Evolutionary conservation across 2,329 filamentous ascomycete species (phyloP).

Genomic region (Fusarium sp.): DNA sequence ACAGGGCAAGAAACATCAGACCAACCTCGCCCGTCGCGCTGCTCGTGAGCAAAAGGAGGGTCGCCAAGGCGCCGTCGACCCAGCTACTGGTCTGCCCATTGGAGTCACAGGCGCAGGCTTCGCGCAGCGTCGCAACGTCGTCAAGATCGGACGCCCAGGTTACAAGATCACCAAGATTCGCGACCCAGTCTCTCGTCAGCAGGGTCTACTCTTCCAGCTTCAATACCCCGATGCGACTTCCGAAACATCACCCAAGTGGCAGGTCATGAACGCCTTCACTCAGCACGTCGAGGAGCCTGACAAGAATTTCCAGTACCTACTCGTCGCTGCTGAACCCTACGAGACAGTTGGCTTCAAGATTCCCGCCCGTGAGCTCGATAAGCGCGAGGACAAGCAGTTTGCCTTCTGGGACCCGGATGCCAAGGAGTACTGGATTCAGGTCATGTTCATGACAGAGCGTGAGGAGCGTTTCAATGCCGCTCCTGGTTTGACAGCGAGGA

Average conservation of each 20-base stretch:
- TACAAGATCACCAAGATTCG: constrained; percentile 98
- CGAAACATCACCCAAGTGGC: constrained; percentile 82
- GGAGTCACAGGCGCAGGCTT: constrained; percentile 78
- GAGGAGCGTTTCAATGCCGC: constrained; percentile 86
- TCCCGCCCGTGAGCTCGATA: constrained; percentile 91
- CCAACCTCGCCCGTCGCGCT: constrained; percentile 93
- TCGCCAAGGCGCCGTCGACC: constrained; percentile 72
- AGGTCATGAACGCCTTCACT: constrained; percentile 98
- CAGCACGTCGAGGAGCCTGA: constrained; percentile 96
- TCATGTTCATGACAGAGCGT: constrained; percentile 98
- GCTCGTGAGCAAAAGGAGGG: constrained; percentile 96
- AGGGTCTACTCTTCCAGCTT: constrained; percentile 93
- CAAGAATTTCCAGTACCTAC: constrained; percentile 92
- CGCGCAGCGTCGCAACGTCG: constrained; percentile 79
- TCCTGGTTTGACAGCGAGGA: constrained; percentile 67
- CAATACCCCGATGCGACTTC: constrained; percentile 91
- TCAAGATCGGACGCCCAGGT: constrained; percentile 95
- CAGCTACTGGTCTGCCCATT: constrained; percentile 76
- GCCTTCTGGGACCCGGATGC: constrained; percentile 95
- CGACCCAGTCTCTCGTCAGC: constrained; percentile 88
- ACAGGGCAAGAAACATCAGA: constrained; percentile 98
- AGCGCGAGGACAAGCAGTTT: constrained; percentile 88
- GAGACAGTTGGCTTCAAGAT: constrained; percentile 98
- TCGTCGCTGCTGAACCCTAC: constrained; percentile 96
- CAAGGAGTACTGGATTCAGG: constrained; percentile 97